Percentiles rank a stretch among this genome's conserved stretches.
phyloP scores from a whole-genome alignment of 768 basidiomycete genomes.

The Strobilomyces echinocephalus region DNA sequence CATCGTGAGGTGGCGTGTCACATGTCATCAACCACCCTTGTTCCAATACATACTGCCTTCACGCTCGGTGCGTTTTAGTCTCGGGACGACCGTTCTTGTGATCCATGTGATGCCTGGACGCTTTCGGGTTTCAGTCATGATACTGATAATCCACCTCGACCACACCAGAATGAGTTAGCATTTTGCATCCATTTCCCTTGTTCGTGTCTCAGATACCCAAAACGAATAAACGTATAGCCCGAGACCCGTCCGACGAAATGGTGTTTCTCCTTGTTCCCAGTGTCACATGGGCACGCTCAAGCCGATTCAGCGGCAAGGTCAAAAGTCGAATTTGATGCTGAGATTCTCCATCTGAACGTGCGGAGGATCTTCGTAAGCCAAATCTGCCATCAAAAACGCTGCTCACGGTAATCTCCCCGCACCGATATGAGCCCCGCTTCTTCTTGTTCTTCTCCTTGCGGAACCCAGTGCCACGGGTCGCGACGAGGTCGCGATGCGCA shows the following conservation, averaged over 20 bases:
- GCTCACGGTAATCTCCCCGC: constrained; percentile 90
- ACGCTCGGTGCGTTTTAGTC: neutral
- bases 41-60: neutral
- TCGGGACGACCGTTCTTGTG: neutral
- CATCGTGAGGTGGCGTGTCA: neutral
- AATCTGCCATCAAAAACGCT: neutral
- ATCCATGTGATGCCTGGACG: neutral
- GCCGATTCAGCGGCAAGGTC: neutral
- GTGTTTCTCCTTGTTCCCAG: neutral
- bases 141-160: too few relatives aligned
- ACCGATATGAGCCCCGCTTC: constrained; percentile 90
- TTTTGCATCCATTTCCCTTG: neutral
- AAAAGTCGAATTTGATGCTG: constrained; percentile 79
- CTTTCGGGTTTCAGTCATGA: neutral
- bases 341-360: constrained; percentile 64
- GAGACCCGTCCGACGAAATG: neutral
- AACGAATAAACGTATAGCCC: neutral
- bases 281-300: too few relatives aligned
- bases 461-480: constrained; percentile 92
- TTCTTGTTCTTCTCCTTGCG: constrained; percentile 99
- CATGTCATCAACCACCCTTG: too few relatives aligned
- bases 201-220: neutral
- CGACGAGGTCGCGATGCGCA: constrained; percentile 83
- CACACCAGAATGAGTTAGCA: neutral
- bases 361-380: constrained; percentile 1